Percentiles rank a stretch among this genome's conserved stretches.
phyloP scores from a whole-genome alignment of 495 filamentous ascomycete species.

The Lophiostoma macrostomum region DNA sequence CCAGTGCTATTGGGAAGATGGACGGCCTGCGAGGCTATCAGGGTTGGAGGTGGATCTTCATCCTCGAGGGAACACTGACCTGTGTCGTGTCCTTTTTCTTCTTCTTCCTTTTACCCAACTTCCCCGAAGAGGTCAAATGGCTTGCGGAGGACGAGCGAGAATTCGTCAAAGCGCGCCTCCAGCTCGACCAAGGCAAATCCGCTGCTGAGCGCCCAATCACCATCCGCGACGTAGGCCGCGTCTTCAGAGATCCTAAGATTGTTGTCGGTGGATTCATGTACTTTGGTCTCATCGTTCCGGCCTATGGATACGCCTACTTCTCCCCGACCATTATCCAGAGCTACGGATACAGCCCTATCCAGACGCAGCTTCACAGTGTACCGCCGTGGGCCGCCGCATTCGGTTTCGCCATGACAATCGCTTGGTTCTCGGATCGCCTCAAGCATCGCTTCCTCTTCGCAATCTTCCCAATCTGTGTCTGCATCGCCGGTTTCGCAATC shows the following conservation, averaged over 20 bases:
- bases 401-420: constrained; percentile 42
- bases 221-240: constrained; percentile 58
- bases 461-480: constrained; percentile 44
- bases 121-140: constrained; percentile 65
- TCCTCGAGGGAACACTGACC: constrained; percentile 72
- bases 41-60: constrained; percentile 84
- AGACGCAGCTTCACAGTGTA: constrained; percentile 51
- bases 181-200: constrained; percentile 66
- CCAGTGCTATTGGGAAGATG: constrained; percentile 73
- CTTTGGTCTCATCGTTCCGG: constrained; percentile 82
- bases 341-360: constrained; percentile 45
- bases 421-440: constrained; percentile 37
- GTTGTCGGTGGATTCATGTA: constrained; percentile 85
- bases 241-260: constrained; percentile 70
- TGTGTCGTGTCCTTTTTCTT: constrained; percentile 66
- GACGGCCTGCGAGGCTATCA: constrained; percentile 62
- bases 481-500: constrained; percentile 42
- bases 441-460: constrained; percentile 41
- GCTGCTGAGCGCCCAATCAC: constrained; percentile 64
- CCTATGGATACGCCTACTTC: constrained; percentile 77
- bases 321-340: constrained; percentile 52
- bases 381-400: constrained; percentile 48
- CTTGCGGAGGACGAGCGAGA: constrained; percentile 70
- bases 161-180: constrained; percentile 71
- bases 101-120: constrained; percentile 79